phyloP scores from a whole-genome alignment of 73 alveolate genomes.

The Loxodes magnus region DNA sequence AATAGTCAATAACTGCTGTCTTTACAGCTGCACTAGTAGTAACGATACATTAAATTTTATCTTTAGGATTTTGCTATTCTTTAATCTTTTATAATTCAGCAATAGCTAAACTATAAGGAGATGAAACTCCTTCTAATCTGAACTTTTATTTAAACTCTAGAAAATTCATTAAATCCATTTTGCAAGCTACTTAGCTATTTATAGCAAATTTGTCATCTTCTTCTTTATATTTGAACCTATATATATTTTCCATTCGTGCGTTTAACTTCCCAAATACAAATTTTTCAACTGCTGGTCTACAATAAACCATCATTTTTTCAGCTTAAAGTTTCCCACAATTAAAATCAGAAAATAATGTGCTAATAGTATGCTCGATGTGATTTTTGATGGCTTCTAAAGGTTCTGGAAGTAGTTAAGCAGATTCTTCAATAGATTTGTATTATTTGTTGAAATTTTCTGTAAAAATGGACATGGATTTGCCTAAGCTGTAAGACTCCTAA shows the following conservation, averaged over 20 bases:
- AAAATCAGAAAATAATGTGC: conserved; percentile 4
- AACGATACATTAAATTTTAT: conserved; percentile 1
- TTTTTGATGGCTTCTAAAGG: conserved; percentile 9
- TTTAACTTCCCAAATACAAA: conserved; percentile 1
- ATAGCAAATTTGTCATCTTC: neutral
- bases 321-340: conserved; percentile 6
- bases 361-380: conserved; percentile 2
- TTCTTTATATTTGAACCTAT: neutral
- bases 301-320: conserved; percentile 10
- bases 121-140: neutral
- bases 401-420: neutral
- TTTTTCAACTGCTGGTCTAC: conserved; percentile 15
- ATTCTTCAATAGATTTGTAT: conserved; percentile 6
- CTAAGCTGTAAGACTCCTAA: conserved; percentile 6
- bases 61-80: neutral
- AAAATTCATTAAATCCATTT: neutral
- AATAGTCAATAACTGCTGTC: conserved; percentile 16
- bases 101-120: conserved; percentile 2
- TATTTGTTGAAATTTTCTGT: neutral
- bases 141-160: neutral
- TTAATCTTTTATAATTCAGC: neutral
- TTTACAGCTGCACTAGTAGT: neutral
- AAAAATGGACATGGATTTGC: conserved; percentile 7
- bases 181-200: neutral
- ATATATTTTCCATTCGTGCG: neutral